Base-by-base conservation (phyloP, 2,329 filamentous ascomycete genomes). In the Phialophora chinensis region DNA sequence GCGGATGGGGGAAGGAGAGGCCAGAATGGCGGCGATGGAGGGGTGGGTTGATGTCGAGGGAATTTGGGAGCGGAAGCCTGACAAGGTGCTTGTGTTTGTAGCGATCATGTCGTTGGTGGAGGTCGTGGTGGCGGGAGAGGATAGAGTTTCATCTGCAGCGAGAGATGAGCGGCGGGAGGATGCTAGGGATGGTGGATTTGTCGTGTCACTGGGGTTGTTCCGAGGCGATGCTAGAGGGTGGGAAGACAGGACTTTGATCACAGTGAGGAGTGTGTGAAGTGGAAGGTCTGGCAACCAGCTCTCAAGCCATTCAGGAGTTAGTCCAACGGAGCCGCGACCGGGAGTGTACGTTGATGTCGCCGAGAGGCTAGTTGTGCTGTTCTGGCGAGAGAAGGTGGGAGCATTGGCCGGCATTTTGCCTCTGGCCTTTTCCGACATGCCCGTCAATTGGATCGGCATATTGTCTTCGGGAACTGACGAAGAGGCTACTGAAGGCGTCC, bases 361-460 rank as follows among this genome's bases (percentile, higher is more conserved):
- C 65, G 84, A 87, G 42, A 97, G 83, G 74, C 92, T 97, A 1
- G 91, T 91, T 31, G 89, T 91, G 77, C 93, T 96, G 75, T 95
- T 97, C 75, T 97, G 93, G 20, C 94, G 85, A 0, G 93, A 97
- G 76, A 97, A 97, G 1, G 87, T 87, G n/a, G 87, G 86, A 58
- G 90, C 84, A 1, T 91, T 91, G 12, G 91, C 92, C 31, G 94
- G 95, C 88, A 96, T 92, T 79, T 99, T 99, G 7, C 95, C 95
- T 58, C 95, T 85, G 17, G 95, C 95, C 77, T 98, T 99, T 78
- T 98, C 95, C 23, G 94, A 97, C 91, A 98, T 97, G 62, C 93
- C 93, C 65, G 92, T 87, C 33, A 96, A 77, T 76, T 97, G 93
- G 23, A 88, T 84, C 14, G 92, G 93, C 10, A 96, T 87, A 3